These are phyloP conservation scores for Brasenia schreberi DNA, from an alignment of 164 flowering plant species.

Conservation along the genomic window DNA sequence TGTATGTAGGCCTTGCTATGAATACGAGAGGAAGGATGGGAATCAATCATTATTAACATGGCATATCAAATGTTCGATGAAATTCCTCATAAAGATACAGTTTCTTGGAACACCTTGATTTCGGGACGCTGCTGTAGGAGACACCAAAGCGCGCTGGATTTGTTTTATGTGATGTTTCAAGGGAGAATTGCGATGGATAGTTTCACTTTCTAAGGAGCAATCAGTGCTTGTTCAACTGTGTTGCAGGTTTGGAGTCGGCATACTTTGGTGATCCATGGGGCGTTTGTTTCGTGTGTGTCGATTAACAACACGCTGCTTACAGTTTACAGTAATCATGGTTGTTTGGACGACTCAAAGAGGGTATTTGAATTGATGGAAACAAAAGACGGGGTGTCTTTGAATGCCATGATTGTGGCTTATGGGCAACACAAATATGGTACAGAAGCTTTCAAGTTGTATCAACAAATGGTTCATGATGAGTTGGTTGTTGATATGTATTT, in stretches of 20 bases:
- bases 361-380: conserved; percentile 41
- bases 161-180: conserved; percentile 39
- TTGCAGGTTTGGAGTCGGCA: conserved; percentile 40
- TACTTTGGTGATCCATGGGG: conserved; percentile 26
- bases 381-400: conserved; percentile 81
- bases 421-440: conserved; percentile 57
- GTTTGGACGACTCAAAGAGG: conserved; percentile 34
- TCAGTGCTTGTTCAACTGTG: conserved; percentile 30
- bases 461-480: conserved; percentile 41
- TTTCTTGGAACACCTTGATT: conserved; percentile 73
- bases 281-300: conserved; percentile 47
- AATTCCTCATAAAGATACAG: conserved; percentile 68
- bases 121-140: conserved; percentile 48
- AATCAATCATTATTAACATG: conserved; percentile 33
- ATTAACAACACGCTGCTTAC: conserved; percentile 51
- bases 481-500: conserved; percentile 58
- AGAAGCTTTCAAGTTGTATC: conserved; percentile 46
- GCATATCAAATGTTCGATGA: conserved; percentile 64
- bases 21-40: conserved; percentile 54
- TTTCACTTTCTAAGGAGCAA: conserved; percentile 49
- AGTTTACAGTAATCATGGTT: conserved; percentile 48
- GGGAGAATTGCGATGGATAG: conserved; percentile 47
- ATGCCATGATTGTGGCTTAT: conserved; percentile 73
- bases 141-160: conserved; percentile 18
- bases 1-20: conserved; percentile 49